These are phyloP conservation scores for Cutaneotrichosporon cavernicola DNA, from an alignment of 1,284 basidiomycete species.

Conservation along the genomic window DNA sequence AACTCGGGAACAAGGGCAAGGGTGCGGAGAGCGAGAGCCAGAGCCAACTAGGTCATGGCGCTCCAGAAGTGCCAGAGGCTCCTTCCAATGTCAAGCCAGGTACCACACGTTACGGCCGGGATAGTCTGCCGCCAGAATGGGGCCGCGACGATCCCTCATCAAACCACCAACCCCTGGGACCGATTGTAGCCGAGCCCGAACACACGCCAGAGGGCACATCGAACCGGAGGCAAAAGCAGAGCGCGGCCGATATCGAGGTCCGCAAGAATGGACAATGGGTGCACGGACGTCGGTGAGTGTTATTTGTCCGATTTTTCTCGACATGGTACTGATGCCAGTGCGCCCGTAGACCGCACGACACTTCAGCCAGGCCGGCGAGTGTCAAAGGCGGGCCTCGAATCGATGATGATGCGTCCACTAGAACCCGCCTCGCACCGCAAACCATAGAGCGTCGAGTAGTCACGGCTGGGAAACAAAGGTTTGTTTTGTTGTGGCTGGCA, in stretches of 20 bases:
- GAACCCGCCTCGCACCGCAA: slow-evolving; percentile 2
- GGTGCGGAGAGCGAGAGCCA: background rate
- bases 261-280: slow-evolving; percentile 80
- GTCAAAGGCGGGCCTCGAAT: slow-evolving; percentile 86
- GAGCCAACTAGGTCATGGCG: background rate
- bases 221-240: slow-evolving; percentile 45
- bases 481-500: background rate
- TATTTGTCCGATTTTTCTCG: background rate
- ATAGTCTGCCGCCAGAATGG: slow-evolving; percentile 66
- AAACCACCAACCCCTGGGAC: background rate
- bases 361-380: slow-evolving; percentile 80
- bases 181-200: slow-evolving; percentile 18
- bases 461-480: background rate
- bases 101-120: slow-evolving; percentile 60
- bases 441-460: background rate
- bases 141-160: slow-evolving; percentile 1
- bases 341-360: slow-evolving; percentile 79
- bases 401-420: slow-evolving; percentile 28
- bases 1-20: slow-evolving; percentile 59
- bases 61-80: background rate
- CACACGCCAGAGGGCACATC: slow-evolving; percentile 50
- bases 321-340: slow-evolving; percentile 45
- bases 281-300: slow-evolving; percentile 64
- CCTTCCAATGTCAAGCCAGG: slow-evolving; percentile 20
- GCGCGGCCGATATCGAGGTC: slow-evolving; percentile 59